Conservation (phyloP, 306 rosid species). For the Castanea crenata region DNA sequence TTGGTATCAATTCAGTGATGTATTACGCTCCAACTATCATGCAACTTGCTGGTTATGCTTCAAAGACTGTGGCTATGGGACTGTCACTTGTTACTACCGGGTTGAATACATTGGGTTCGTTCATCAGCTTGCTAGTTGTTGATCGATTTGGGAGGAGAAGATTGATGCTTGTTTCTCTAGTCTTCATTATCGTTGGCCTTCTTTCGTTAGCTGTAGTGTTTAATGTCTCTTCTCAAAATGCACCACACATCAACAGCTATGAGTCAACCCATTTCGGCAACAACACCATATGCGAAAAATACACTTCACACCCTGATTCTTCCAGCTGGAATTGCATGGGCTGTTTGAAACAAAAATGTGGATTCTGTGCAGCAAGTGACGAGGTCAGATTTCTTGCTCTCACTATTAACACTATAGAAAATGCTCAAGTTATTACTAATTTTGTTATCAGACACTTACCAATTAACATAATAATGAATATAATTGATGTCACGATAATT, state of each 20-base stretch:
- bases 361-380: conserved; percentile 47
- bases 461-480: neutral
- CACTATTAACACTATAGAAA: neutral
- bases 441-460: neutral
- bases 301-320: conserved; percentile 32
- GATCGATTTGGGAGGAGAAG: conserved; percentile 72
- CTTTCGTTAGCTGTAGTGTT: conserved; percentile 48
- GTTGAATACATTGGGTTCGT: conserved; percentile 60
- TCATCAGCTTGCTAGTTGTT: conserved; percentile 57
- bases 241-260: conserved; percentile 43
- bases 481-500: neutral
- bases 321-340: conserved; percentile 75
- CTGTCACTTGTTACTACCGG: conserved; percentile 81
- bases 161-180: conserved; percentile 61
- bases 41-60: conserved; percentile 82
- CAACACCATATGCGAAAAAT: conserved; percentile 63
- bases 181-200: conserved; percentile 57
- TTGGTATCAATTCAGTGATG: conserved; percentile 87
- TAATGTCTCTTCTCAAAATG: conserved; percentile 44
- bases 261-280: conserved; percentile 59
- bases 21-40: conserved; percentile 89
- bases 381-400: conserved; percentile 38
- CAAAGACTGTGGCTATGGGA: conserved; percentile 69
- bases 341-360: conserved; percentile 60
- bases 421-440: neutral